A percentile compares a stretch with the other conserved stretches of the same genome.
Evolutionary conservation across 805 yeast genomes (phyloP).

Genomic region (Candida methanosorbosa): DNA sequence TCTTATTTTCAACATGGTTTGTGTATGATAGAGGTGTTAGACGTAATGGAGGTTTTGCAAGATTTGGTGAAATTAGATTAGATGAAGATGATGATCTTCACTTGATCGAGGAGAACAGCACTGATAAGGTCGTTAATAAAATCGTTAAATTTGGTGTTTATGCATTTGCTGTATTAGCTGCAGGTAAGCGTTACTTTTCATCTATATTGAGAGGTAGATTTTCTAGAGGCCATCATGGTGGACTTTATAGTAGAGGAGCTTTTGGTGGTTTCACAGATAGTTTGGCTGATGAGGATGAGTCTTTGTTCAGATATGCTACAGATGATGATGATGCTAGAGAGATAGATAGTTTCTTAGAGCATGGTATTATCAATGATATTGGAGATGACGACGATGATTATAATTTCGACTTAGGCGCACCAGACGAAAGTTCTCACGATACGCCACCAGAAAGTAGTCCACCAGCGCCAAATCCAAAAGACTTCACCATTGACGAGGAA

Average conservation of each 20-base stretch:
- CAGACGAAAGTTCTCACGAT: too few species aligned
- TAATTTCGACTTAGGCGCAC: neutral
- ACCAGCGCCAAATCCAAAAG: neutral
- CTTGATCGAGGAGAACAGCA: constrained; percentile 49
- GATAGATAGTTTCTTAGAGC: constrained; percentile 31
- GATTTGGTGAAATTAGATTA: constrained; percentile 80
- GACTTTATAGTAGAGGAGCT: constrained; percentile 5
- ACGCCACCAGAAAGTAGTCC: neutral
- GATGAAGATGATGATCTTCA: constrained; percentile 57
- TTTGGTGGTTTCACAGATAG: constrained; percentile 18
- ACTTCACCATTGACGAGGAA: neutral
- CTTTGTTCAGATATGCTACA: constrained; percentile 22
- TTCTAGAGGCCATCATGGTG: constrained; percentile 19
- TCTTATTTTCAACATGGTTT: constrained; percentile 49
- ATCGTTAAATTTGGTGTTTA: constrained; percentile 52
- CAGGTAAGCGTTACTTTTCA: constrained; percentile 7
- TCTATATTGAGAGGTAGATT: constrained; percentile 8
- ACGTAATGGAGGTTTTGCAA: constrained; percentile 64
- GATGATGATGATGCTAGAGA: constrained; percentile 43
- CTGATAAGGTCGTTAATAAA: constrained; percentile 50
- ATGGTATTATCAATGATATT: constrained; percentile 20
- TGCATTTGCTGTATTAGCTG: constrained; percentile 10
- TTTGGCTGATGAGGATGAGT: constrained; percentile 23
- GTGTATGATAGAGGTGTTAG: constrained; percentile 77
- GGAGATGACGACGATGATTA: constrained; percentile 24